Conservation (phyloP, 1,284 basidiomycete species). For the Boletus mariae region DNA sequence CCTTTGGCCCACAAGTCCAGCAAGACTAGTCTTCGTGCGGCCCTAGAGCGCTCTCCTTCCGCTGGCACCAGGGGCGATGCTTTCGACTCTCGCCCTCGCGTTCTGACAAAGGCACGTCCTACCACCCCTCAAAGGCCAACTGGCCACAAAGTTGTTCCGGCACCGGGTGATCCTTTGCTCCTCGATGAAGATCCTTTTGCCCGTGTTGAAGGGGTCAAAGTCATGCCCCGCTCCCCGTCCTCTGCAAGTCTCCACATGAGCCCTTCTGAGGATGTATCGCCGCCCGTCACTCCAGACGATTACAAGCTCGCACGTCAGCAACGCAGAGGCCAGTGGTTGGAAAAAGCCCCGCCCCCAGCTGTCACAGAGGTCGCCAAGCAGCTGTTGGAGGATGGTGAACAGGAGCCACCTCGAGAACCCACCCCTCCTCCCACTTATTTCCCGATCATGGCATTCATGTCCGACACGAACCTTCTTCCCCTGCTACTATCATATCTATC, state of each 20-base stretch:
- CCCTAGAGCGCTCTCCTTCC: constrained; percentile 13
- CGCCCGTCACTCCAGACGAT: constrained; percentile 35
- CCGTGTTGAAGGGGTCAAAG: constrained; percentile 45
- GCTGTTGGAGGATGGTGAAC: constrained; percentile 6
- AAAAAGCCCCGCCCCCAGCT: constrained; percentile 36
- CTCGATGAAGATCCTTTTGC: constrained; percentile 61
- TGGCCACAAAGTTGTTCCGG: constrained; percentile 5
- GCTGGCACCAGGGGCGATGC: constrained; percentile 10
- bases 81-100: constrained; percentile 21
- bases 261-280: not conserved
- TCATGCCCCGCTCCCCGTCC: constrained; percentile 27
- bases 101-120: constrained; percentile 32
- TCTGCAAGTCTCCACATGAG: constrained; percentile 1
- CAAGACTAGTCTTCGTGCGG: constrained; percentile 12
- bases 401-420: constrained; percentile 16
- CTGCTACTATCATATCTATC: constrained; percentile 53
- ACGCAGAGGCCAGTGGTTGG: constrained; percentile 40
- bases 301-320: constrained; percentile 38
- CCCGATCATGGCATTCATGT: constrained; percentile 51
- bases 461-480: constrained; percentile 46
- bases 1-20: constrained; percentile 17
- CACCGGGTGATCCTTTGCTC: constrained; percentile 25
- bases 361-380: constrained; percentile 32
- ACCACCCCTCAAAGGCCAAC: constrained; percentile 26
- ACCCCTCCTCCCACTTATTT: constrained; percentile 41